phyloP scores from a whole-genome alignment of 1,139 yeast species.

The Diutina scorzettiae region DNA sequence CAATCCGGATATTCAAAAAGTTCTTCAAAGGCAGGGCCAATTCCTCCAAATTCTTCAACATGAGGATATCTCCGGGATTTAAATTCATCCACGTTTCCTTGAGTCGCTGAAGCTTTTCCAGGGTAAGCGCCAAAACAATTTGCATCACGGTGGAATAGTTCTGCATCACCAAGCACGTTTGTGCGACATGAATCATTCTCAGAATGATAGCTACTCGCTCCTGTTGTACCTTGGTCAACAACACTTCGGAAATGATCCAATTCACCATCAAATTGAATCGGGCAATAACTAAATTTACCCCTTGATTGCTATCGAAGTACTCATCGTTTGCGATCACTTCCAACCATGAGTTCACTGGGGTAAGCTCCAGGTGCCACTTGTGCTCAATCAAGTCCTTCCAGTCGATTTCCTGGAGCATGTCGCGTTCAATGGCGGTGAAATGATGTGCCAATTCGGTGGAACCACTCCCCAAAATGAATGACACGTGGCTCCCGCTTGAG shows the following conservation, averaged over 20 bases:
- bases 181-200: slow-evolving; percentile 77
- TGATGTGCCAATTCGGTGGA: slow-evolving; percentile 63
- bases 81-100: slow-evolving; percentile 67
- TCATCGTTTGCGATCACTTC: slow-evolving; percentile 57
- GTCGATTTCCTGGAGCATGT: slow-evolving; percentile 72
- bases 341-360: slow-evolving; percentile 80
- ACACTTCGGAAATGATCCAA: slow-evolving; percentile 85
- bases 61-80: slow-evolving; percentile 43
- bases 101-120: slow-evolving; percentile 50
- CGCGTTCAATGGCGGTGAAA: slow-evolving; percentile 76
- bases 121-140: slow-evolving; percentile 70
- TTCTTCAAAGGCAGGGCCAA: slow-evolving; percentile 54
- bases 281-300: slow-evolving; percentile 75
- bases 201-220: slow-evolving; percentile 61
- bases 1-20: slow-evolving; percentile 51
- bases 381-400: slow-evolving; percentile 84
- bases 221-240: slow-evolving; percentile 47
- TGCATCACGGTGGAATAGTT: slow-evolving; percentile 85
- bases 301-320: slow-evolving; percentile 38
- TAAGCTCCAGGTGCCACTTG: slow-evolving; percentile 57
- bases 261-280: slow-evolving; percentile 82
- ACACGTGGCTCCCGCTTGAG: slow-evolving; percentile 43
- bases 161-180: slow-evolving; percentile 57
- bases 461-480: slow-evolving; percentile 65
- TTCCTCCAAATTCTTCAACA: slow-evolving; percentile 53